Evolutionary conservation across 305 asterid species (phyloP), one percentile per base, ranked within the genome.

Genomic region (Fraxinus paxiana): DNA sequence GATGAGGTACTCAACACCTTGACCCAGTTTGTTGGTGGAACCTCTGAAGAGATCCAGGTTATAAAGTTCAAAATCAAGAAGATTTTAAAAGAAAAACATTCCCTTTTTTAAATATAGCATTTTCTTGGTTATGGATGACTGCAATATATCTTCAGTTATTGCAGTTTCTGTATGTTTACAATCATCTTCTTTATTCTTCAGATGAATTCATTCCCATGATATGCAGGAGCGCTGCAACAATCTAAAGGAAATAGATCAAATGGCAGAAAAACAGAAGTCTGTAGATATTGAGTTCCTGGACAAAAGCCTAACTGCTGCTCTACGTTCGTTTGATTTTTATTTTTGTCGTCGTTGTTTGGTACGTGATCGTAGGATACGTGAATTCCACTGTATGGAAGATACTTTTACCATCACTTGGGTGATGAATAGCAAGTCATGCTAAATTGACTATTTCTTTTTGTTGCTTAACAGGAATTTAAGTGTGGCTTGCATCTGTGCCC

Each of bases 331-430:
- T 77, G 98, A 96, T 90, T 92, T 89, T 85, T 92, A 94, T 81
- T 96, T 96, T 85, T 96, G 99, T 83, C 98, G 98, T 41, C 98
- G 98, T 77, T 96, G 99, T 89, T 89, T 96, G 98, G 99, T 96
- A 91, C 70, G 94, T 79, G 82, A 31, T 69, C 80, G 33, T 31
- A 67, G 38, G 37, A 22, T 65, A 24, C 37, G 24, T 72, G 38
- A 73, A 76, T 63, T 72, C 31, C 63, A 43, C 75, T 38, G 70
- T 37, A 2, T 30, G 70, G 38, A 81, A 31, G 8, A 20, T 77
- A 77, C 65, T 43, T 24, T 76, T 51, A 28, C 46, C 26, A 17
- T 48, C 41, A 6, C 71, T 70, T 31, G 8, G 46, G 41, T 79
- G 80, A 73, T 86, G 80, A 65, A 71, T 78, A 73, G 72, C 78